Conservation (phyloP, 2,329 filamentous ascomycete genomes). For the Diaporthe citri region DNA sequence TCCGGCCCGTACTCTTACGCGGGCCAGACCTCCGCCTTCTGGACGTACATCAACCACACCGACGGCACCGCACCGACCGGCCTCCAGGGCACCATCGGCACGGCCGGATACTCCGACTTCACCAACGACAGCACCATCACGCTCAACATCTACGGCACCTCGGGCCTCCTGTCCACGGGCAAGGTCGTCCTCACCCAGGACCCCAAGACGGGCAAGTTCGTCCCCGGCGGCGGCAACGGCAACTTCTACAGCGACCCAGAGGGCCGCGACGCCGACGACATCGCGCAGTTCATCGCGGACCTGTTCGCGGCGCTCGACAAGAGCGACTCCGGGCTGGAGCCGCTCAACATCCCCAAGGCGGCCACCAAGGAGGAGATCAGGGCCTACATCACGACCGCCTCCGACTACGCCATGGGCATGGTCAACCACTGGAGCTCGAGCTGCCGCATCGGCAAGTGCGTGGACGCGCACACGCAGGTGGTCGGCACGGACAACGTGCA, state of each 20-base stretch:
- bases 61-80: constrained; percentile 56
- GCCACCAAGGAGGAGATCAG: constrained; percentile 61
- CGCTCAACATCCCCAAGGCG: constrained; percentile 61
- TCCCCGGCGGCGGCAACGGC: constrained; percentile 55
- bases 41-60: constrained; percentile 58
- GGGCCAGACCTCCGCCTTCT: constrained; percentile 66
- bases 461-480: constrained; percentile 60
- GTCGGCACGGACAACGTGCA: constrained; percentile 63
- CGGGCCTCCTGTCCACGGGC: constrained; percentile 63
- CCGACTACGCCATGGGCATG: constrained; percentile 60
- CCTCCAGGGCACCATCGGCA: constrained; percentile 66
- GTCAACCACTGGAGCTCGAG: constrained; percentile 68
- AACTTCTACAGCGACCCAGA: constrained; percentile 60
- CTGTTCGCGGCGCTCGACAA: constrained; percentile 61
- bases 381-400: constrained; percentile 62
- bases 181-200: constrained; percentile 53
- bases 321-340: constrained; percentile 53
- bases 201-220: constrained; percentile 54
- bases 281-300: constrained; percentile 63
- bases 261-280: constrained; percentile 58
- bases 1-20: constrained; percentile 67
- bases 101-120: constrained; percentile 57
- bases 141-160: constrained; percentile 69
- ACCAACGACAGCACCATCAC: constrained; percentile 61
- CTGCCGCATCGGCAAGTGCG: constrained; percentile 63